These are phyloP conservation scores for Mycocentrospora acerina DNA, from an alignment of 2,329 filamentous ascomycete species.

Conservation along the genomic window DNA sequence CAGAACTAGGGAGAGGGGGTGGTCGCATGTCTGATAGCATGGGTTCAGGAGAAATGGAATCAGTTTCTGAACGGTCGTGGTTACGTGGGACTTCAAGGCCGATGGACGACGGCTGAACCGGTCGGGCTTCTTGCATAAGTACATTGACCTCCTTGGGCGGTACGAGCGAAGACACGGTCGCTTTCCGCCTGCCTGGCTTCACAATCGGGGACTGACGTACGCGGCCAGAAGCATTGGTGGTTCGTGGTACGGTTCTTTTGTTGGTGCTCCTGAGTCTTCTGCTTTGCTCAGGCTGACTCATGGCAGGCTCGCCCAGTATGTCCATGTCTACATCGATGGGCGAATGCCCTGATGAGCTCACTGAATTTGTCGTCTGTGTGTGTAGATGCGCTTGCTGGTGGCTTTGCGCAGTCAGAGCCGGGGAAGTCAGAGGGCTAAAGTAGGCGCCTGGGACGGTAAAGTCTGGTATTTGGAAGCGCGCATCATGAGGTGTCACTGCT, in stretches of 20 bases:
- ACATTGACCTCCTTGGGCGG: conserved; percentile 49
- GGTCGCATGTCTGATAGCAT: conserved; percentile 55
- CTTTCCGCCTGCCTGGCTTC: conserved; percentile 59
- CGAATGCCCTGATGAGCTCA: conserved; percentile 52
- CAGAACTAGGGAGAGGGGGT: conserved; percentile 65
- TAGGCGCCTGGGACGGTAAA: conserved; percentile 69
- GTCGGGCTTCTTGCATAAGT: conserved; percentile 41
- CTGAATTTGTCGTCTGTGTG: conserved; percentile 50
- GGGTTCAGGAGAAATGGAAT: conserved; percentile 55
- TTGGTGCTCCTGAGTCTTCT: conserved; percentile 31
- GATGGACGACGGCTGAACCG: conserved; percentile 22
- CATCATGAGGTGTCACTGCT: conserved; percentile 78
- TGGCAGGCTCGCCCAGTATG: conserved; percentile 42
- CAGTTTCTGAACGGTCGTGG: conserved; percentile 46
- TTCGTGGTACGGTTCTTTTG: conserved; percentile 57
- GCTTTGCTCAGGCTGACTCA: conserved; percentile 47
- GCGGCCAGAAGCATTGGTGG: conserved; percentile 44
- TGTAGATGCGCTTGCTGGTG: conserved; percentile 34
- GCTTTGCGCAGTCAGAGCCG: conserved; percentile 72
- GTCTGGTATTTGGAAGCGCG: conserved; percentile 61
- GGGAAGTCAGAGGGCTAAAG: conserved; percentile 81
- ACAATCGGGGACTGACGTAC: conserved; percentile 73
- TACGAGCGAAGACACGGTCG: conserved; percentile 46
- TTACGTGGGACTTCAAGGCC: conserved; percentile 28
- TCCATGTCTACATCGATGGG: conserved; percentile 51